Conservation (phyloP, 805 yeast species). For the Schizosaccharomyces octosporus region DNA sequence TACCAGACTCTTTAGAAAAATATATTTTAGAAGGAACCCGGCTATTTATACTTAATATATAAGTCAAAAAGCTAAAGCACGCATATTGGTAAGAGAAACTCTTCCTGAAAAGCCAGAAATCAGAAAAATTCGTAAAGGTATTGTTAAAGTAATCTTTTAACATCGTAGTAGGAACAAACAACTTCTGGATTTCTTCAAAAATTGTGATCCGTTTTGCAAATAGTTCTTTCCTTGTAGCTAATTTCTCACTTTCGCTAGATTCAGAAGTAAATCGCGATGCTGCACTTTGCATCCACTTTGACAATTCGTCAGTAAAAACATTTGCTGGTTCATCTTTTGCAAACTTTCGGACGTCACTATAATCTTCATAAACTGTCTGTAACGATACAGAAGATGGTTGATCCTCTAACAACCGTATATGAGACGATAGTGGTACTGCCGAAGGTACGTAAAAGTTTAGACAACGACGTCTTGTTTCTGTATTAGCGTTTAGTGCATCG, state of each 20-base stretch:
- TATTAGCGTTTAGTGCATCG: slow-evolving; percentile 50
- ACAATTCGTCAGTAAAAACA: slow-evolving; percentile 41
- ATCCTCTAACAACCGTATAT: slow-evolving; percentile 69
- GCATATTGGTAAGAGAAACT: slow-evolving; percentile 91
- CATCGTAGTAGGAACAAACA: slow-evolving; percentile 64
- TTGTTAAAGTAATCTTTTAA: slow-evolving; percentile 16
- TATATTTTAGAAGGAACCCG: slow-evolving; percentile 86
- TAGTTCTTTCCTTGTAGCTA: neutral
- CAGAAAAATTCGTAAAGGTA: slow-evolving; percentile 60
- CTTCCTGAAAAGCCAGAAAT: slow-evolving; percentile 90
- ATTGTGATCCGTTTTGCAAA: slow-evolving; percentile 39
- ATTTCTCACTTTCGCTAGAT: neutral
- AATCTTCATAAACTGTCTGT: slow-evolving; percentile 69
- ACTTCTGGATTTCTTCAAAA: slow-evolving; percentile 65
- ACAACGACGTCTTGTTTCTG: slow-evolving; percentile 68
- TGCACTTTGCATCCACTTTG: neutral
- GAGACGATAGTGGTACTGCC: slow-evolving; percentile 86
- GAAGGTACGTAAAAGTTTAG: slow-evolving; percentile 68
- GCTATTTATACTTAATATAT: slow-evolving; percentile 78
- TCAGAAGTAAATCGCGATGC: neutral
- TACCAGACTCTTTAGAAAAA: slow-evolving; percentile 59
- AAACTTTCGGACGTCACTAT: slow-evolving; percentile 46
- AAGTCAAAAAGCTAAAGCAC: slow-evolving; percentile 71
- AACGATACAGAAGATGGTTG: slow-evolving; percentile 51
- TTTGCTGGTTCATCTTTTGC: slow-evolving; percentile 76